Conservation (phyloP, 192 early-diverging fungal species). For the Oehlia diaphana region DNA sequence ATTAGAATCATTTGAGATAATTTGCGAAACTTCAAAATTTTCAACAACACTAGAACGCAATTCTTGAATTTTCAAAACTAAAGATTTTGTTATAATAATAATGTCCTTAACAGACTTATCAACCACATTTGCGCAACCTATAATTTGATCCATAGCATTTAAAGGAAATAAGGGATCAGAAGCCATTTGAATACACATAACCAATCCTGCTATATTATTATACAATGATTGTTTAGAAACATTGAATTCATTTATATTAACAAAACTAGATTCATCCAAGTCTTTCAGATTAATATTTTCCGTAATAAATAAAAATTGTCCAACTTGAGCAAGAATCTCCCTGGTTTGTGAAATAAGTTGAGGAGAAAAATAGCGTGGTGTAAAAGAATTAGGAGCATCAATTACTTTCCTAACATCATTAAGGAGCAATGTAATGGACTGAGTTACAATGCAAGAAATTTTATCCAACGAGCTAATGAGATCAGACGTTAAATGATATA, state of each 20-base stretch:
- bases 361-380: neutral
- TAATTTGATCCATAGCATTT: conserved; percentile 52
- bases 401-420: neutral
- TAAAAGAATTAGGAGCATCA: neutral
- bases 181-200: conserved; percentile 55
- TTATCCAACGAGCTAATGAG: neutral
- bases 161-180: conserved; percentile 59
- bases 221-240: conserved; percentile 61
- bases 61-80: conserved; percentile 39
- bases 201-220: conserved; percentile 63
- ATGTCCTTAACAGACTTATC: conserved; percentile 60
- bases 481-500: neutral
- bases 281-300: conserved; percentile 38
- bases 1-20: neutral
- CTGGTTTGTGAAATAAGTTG: conserved; percentile 41
- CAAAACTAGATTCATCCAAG: conserved; percentile 12
- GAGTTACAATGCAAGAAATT: neutral
- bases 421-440: neutral
- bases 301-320: conserved; percentile 43
- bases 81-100: conserved; percentile 46
- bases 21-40: neutral
- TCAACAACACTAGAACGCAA: conserved; percentile 9
- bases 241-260: conserved; percentile 52
- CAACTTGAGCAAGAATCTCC: conserved; percentile 33
- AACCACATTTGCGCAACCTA: conserved; percentile 48